A percentile compares a stretch with the other conserved stretches of the same genome.
phyloP scores from a whole-genome alignment of 768 basidiomycete species.

The Kwoniella bestiolae region DNA sequence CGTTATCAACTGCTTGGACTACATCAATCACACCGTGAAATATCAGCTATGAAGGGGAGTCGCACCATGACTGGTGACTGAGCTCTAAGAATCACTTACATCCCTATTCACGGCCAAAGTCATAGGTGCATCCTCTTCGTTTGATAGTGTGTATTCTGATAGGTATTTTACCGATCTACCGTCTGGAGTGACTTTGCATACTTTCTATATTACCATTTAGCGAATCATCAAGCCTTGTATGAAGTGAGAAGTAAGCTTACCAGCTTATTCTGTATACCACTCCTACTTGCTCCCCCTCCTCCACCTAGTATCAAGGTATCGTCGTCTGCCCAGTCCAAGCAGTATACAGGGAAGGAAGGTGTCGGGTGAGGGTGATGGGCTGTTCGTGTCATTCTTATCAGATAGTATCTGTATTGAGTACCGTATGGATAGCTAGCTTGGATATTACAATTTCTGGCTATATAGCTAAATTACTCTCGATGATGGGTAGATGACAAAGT shows the following conservation, averaged over 20 bases:
- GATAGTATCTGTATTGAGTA: background rate
- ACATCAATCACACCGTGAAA: background rate
- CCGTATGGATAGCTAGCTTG: too few relatives aligned
- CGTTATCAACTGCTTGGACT: constrained; percentile 67
- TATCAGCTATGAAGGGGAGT: background rate
- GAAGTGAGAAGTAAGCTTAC: constrained; percentile 61
- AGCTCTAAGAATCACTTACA: constrained; percentile 58
- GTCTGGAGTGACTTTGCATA: constrained; percentile 52
- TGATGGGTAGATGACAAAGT: background rate
- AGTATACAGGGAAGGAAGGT: constrained; percentile 84
- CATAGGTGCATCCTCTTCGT: constrained; percentile 94
- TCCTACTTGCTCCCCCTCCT: constrained; percentile 84
- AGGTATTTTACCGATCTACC: constrained; percentile 42
- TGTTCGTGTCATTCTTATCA: constrained; percentile 68
- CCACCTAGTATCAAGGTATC: constrained; percentile 74
- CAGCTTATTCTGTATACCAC: constrained; percentile 92
- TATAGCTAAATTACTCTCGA: background rate
- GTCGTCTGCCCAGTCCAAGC: constrained; percentile 76
- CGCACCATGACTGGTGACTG: constrained; percentile 54
- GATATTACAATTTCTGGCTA: too few relatives aligned
- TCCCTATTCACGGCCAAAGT: constrained; percentile 75
- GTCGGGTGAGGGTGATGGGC: constrained; percentile 78
- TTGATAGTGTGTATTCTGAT: constrained; percentile 72
- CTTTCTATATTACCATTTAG: constrained; percentile 39
- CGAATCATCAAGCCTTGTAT: background rate